phyloP scores from a whole-genome alignment of 495 filamentous ascomycete species.

The Trichoderma erinaceum region DNA sequence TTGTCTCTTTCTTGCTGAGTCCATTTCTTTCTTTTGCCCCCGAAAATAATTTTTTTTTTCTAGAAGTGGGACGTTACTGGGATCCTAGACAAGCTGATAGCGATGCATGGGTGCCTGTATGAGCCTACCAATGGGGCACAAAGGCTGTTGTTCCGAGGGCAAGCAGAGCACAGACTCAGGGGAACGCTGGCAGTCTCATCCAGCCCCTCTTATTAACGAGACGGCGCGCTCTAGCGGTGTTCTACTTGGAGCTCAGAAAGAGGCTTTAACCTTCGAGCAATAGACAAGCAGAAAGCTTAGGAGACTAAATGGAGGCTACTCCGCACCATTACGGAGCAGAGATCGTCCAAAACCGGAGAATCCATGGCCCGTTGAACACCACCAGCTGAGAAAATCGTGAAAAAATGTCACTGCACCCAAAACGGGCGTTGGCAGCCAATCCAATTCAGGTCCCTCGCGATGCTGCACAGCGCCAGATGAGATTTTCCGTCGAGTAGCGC shows the following conservation, averaged over 20 bases:
- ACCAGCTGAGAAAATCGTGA: too few relatives aligned
- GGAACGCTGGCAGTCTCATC: background rate
- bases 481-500: background rate
- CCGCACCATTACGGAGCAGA: background rate
- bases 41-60: background rate
- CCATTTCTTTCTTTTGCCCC: background rate
- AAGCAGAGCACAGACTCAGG: background rate
- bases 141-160: background rate
- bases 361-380: background rate
- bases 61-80: slow-evolving; percentile 3
- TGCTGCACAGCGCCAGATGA: background rate
- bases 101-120: background rate
- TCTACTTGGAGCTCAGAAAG: background rate
- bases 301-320: background rate
- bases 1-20: background rate
- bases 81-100: slow-evolving; percentile 4
- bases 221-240: background rate
- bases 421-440: background rate
- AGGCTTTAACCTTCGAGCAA: background rate
- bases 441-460: background rate
- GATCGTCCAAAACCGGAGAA: background rate
- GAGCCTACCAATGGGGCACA: background rate
- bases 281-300: background rate
- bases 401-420: too few relatives aligned
- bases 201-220: background rate